Percentiles rank a stretch among this genome's conserved stretches.
These are phyloP conservation scores for Gossypium lobatum DNA, from an alignment of 441 rosid genomes.

Conservation along the genomic window DNA sequence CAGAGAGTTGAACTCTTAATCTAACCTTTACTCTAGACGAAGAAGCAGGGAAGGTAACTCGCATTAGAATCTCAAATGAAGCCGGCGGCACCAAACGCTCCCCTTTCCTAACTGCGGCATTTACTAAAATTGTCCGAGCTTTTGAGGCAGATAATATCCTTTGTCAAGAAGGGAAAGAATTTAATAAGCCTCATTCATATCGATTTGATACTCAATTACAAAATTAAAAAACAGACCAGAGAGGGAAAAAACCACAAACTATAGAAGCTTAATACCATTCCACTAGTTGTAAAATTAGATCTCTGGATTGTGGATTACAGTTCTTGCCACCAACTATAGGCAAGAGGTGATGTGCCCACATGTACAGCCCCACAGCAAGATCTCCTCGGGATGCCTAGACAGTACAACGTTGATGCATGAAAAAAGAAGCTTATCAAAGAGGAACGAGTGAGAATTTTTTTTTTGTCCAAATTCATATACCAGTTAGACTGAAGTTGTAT, in stretches of 20 bases:
- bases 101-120: slow-evolving; percentile 82
- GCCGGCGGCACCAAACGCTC: slow-evolving; percentile 82
- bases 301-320: slow-evolving; percentile 77
- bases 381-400: slow-evolving; percentile 75
- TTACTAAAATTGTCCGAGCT: slow-evolving; percentile 62
- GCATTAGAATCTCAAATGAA: slow-evolving; percentile 60
- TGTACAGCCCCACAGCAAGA: slow-evolving; percentile 61
- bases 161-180: slow-evolving; percentile 14
- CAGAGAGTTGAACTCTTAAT: slow-evolving; percentile 9
- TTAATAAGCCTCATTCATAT: background rate
- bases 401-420: slow-evolving; percentile 4
- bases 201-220: background rate
- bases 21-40: slow-evolving; percentile 73
- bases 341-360: slow-evolving; percentile 68
- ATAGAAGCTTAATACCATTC: slow-evolving; percentile 50
- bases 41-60: slow-evolving; percentile 66
- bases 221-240: background rate
- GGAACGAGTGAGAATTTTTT: background rate
- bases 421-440: slow-evolving; percentile 1
- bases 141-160: slow-evolving; percentile 74
- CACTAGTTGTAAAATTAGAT: slow-evolving; percentile 62
- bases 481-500: background rate
- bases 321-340: slow-evolving; percentile 48
- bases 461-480: background rate
- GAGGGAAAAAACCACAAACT: background rate